Percentiles rank a stretch among this genome's conserved stretches.
These are phyloP conservation scores for Rhamnella rubrinervis DNA, from an alignment of 331 rosid species.

Conservation along the genomic window DNA sequence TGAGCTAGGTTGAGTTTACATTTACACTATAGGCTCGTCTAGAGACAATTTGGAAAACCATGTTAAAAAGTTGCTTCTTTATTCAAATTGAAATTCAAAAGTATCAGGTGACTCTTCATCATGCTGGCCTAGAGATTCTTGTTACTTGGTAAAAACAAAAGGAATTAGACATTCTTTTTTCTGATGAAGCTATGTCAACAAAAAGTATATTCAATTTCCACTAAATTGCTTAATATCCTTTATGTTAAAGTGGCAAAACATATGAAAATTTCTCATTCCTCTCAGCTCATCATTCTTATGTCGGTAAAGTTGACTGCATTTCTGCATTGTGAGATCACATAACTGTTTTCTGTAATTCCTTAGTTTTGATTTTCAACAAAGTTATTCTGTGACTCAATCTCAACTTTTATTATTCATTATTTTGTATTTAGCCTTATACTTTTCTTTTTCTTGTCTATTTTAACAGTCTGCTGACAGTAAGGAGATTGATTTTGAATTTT, in stretches of 20 bases:
- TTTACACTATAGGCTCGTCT: background rate
- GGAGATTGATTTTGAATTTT: slow-evolving; percentile 67
- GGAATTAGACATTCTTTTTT: too few species aligned
- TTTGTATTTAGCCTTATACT: slow-evolving; percentile 13
- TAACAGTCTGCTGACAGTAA: slow-evolving; percentile 68
- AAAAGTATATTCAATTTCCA: too few species aligned
- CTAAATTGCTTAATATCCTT: too few species aligned
- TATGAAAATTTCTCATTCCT: background rate
- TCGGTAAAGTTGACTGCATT: background rate
- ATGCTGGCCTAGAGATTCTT: background rate
- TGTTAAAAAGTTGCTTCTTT: background rate
- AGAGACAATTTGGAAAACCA: background rate
- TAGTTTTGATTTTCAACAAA: background rate
- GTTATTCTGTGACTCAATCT: background rate
- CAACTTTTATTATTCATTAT: slow-evolving; percentile 2
- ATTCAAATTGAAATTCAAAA: background rate
- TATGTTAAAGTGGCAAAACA: too few species aligned
- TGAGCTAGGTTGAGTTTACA: background rate
- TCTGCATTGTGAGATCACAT: background rate
- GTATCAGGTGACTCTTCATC: background rate
- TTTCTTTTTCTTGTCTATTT: slow-evolving; percentile 19
- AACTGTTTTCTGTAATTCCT: background rate
- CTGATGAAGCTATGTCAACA: too few species aligned
- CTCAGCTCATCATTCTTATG: background rate
- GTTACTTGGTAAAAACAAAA: background rate